Evolutionary conservation across 202 grass and related monocot species (phyloP).

Genomic region (Panicum virgatum): DNA sequence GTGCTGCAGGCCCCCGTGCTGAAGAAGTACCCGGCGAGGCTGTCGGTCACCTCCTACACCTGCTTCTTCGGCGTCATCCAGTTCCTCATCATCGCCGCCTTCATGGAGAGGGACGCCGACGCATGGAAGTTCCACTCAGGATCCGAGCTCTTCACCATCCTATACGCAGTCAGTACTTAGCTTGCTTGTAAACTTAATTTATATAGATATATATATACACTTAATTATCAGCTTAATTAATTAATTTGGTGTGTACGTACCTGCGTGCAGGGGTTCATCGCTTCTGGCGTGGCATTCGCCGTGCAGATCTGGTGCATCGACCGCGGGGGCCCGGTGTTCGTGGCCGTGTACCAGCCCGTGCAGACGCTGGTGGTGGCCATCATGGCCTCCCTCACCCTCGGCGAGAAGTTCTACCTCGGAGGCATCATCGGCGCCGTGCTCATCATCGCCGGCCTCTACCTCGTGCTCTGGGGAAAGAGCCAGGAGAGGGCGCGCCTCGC

Average conservation of each 20-base stretch:
- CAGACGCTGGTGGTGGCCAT: slow-evolving; percentile 96
- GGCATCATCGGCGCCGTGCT: slow-evolving; percentile 87
- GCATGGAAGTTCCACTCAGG: slow-evolving; percentile 91
- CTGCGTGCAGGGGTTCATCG: slow-evolving; percentile 85
- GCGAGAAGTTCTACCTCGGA: slow-evolving; percentile 99
- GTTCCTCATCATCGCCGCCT: slow-evolving; percentile 92
- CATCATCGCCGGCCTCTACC: slow-evolving; percentile 84
- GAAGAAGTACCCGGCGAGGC: slow-evolving; percentile 88
- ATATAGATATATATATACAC: neutral
- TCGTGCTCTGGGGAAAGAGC: slow-evolving; percentile 97
- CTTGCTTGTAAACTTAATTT: no score
- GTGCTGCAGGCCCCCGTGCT: slow-evolving; percentile 94
- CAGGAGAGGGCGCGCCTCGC: slow-evolving; percentile 59
- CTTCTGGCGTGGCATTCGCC: slow-evolving; percentile 92
- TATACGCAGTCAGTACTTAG: slow-evolving; percentile 59
- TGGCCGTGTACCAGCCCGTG: slow-evolving; percentile 96
- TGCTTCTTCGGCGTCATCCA: slow-evolving; percentile 99
- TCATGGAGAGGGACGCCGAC: slow-evolving; percentile 83
- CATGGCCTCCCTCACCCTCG: slow-evolving; percentile 85
- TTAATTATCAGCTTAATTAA: no score
- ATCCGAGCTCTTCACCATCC: slow-evolving; percentile 91
- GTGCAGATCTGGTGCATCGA: slow-evolving; percentile 99
- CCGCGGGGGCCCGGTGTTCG: slow-evolving; percentile 90
- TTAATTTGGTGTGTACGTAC: no score
- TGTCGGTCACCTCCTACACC: slow-evolving; percentile 96